These are phyloP conservation scores for Suillus brevipes DNA, from an alignment of 768 basidiomycete genomes.

Conservation along the genomic window DNA sequence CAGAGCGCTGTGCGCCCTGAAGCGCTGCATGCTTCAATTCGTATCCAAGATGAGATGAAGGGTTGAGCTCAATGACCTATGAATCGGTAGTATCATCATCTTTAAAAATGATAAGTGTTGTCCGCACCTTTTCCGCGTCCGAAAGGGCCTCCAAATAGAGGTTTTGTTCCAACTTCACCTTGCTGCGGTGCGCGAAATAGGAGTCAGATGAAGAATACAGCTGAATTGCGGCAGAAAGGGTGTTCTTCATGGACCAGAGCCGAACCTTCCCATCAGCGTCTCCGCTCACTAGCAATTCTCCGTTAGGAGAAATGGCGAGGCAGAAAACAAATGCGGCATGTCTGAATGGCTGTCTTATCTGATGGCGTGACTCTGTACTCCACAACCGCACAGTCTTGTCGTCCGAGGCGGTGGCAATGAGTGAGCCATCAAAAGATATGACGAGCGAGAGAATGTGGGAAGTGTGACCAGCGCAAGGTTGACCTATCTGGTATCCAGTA, in stretches of 20 bases:
- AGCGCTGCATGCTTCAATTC: neutral
- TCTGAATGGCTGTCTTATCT: neutral
- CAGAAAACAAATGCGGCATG: neutral
- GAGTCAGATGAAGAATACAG: neutral
- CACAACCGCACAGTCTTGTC: conserved; percentile 82
- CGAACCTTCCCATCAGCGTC: neutral
- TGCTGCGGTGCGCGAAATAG: neutral
- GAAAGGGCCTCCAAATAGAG: neutral
- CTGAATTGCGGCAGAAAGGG: neutral
- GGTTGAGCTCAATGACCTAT: neutral
- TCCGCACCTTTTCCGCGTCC: neutral
- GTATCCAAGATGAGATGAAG: neutral
- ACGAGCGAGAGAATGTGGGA: conserved; percentile 24
- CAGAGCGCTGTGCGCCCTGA: neutral
- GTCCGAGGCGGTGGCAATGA: conserved; percentile 76
- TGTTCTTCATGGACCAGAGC: neutral
- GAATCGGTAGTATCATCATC: neutral
- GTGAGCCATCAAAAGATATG: conserved; percentile 28
- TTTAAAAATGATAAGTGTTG: neutral
- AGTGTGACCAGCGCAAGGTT: conserved; percentile 15
- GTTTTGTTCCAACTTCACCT: neutral
- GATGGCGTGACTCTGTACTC: conserved; percentile 35
- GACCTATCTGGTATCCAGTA: neutral
- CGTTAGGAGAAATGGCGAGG: neutral
- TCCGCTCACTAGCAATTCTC: neutral